Evolutionary conservation across 495 filamentous ascomycete genomes (phyloP).

Genomic region (Podospora appendiculata): DNA sequence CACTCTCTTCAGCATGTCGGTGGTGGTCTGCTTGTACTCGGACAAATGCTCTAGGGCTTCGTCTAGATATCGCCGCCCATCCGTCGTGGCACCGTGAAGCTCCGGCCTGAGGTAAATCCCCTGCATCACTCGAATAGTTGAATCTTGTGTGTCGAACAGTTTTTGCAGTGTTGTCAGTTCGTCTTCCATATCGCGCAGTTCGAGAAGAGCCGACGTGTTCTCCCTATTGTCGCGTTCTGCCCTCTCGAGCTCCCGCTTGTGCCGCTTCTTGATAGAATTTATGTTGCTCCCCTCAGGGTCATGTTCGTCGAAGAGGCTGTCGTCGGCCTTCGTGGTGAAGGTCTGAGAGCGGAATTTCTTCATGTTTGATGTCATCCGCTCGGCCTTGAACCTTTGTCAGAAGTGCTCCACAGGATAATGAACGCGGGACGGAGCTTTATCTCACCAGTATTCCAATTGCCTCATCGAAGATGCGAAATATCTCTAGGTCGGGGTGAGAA

Average conservation of each 20-base stretch:
- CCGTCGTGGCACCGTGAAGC: conserved; percentile 21
- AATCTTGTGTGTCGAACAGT: conserved; percentile 51
- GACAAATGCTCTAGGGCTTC: conserved; percentile 44
- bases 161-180: conserved; percentile 52
- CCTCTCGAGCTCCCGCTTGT: conserved; percentile 42
- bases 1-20: conserved; percentile 50
- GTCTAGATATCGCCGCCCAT: conserved; percentile 39
- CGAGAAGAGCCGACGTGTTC: conserved; percentile 56
- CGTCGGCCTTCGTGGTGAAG: conserved; percentile 34
- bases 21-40: conserved; percentile 49
- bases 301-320: conserved; percentile 29
- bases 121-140: conserved; percentile 42
- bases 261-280: conserved; percentile 36
- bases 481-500: conserved; percentile 52
- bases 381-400: conserved; percentile 35
- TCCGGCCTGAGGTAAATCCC: conserved; percentile 25
- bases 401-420: background rate
- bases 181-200: conserved; percentile 60
- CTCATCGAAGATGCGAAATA: conserved; percentile 61
- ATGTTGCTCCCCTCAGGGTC: conserved; percentile 37
- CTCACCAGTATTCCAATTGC: conserved; percentile 55
- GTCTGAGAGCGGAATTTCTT: conserved; percentile 50
- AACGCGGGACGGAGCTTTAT: no score
- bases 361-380: conserved; percentile 55
- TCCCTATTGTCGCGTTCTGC: conserved; percentile 50